Base-by-base conservation (phyloP, 2,329 filamentous ascomycete genomes). In the Celoporthe dispersa region DNA sequence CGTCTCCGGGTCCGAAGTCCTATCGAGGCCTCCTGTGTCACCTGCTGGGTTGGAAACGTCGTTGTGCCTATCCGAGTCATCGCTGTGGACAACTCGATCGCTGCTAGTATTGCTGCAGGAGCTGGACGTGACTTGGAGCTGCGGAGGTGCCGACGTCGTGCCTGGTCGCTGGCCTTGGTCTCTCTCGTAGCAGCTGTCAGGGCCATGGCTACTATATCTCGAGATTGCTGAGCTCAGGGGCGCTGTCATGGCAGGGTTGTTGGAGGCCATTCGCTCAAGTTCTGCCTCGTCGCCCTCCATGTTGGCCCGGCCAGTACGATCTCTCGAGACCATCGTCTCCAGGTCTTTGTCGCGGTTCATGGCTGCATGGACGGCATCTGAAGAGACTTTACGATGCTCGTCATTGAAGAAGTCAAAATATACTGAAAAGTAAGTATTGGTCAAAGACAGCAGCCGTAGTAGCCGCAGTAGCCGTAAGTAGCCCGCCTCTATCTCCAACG, bases 231-330 rank as follows among this genome's bases (percentile, higher is more conserved):
- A 48, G 41, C 28, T 48, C 25, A 33, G n/a, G 19, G 62, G 62
- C 62, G 37, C 39, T 11, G 62, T 64, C 62, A 64, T 64, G 41
- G 62, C 62, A 11, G 62, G 62, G n/a, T 64, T 64, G 62, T 64
- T 51, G 28, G 62, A 48, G 37, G 41, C 62, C 9, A 64, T 51
- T 8, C 41, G 39, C 41, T 35, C 62, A 2, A 64, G 39, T 8
- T 64, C 62, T 16, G 35, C 62, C 14, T n/a, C 41, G 16, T 51
- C 62, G 62, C 28, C 14, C 11, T 48, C 62, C 41, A 48, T 48
- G 8, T 64, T 28, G 39, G 28, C 39, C 11, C 25, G 53, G 7
- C 44, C 44, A n/a, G 44, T 48, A 28, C 22, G n/a, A 7, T 11
- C 8, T 3, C 33, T 33, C 33, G 31, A 61, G 28, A 19, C 16